phyloP scores from a whole-genome alignment of 2,329 filamentous ascomycete genomes.

The Fusarium solani-melongenae region DNA sequence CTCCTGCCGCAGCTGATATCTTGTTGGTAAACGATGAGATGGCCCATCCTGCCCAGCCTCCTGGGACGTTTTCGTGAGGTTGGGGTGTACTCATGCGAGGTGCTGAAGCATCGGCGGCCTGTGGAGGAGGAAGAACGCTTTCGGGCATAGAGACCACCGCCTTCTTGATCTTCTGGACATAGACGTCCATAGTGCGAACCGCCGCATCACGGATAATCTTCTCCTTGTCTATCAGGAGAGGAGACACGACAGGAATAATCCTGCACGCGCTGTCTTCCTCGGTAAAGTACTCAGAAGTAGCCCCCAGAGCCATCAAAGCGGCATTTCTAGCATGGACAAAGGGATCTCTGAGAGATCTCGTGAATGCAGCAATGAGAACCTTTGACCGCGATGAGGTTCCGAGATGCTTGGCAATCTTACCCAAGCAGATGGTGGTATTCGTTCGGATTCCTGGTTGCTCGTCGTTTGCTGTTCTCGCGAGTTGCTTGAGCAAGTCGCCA shows the following conservation, averaged over 20 bases:
- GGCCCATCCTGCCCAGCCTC: constrained; percentile 92
- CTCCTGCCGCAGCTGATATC: constrained; percentile 82
- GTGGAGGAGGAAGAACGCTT: constrained; percentile 75
- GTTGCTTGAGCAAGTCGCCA: constrained; percentile 87
- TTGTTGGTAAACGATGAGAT: constrained; percentile 99
- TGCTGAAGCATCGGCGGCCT: constrained; percentile 61
- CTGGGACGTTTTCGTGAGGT: constrained; percentile 59
- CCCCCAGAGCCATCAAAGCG: constrained; percentile 84
- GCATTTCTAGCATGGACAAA: constrained; percentile 96
- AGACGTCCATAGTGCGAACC: constrained; percentile 87
- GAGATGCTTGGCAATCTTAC: constrained; percentile 93
- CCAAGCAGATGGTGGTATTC: constrained; percentile 97
- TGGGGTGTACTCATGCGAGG: constrained; percentile 86
- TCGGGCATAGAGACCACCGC: constrained; percentile 83
- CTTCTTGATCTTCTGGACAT: constrained; percentile 85
- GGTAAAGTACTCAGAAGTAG: constrained; percentile 85
- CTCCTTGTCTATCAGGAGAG: constrained; percentile 91
- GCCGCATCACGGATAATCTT: constrained; percentile 94
- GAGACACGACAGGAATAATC: constrained; percentile 85
- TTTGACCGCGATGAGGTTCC: constrained; percentile 83
- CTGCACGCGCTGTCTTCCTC: constrained; percentile 91
- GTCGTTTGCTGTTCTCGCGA: constrained; percentile 97
- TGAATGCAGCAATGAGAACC: constrained; percentile 92
- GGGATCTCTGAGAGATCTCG: constrained; percentile 87
- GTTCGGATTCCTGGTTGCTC: constrained; percentile 97